Conservation (phyloP, 495 filamentous ascomycete species). For the Tuber brumale region DNA sequence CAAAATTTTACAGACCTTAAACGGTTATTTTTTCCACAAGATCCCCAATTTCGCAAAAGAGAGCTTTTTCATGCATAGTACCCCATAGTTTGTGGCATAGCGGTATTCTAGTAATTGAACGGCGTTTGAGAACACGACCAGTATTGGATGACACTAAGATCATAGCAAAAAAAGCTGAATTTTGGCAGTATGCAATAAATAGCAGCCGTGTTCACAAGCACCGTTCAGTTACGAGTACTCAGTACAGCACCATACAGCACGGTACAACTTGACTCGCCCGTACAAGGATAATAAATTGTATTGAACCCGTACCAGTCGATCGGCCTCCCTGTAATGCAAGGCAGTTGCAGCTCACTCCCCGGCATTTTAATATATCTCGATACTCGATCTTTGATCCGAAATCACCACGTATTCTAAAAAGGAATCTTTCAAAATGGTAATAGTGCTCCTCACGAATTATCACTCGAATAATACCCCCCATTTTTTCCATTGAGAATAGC, state of each 20-base stretch:
- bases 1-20: neutral
- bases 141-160: too few species aligned
- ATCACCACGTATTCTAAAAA: neutral
- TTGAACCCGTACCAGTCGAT: neutral
- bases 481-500: neutral
- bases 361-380: neutral
- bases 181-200: too few species aligned
- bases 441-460: neutral
- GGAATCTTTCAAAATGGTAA: neutral
- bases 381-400: neutral
- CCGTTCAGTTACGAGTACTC: too few species aligned
- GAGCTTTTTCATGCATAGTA: too few species aligned
- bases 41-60: neutral
- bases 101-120: too few species aligned
- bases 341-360: neutral
- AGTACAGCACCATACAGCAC: too few species aligned
- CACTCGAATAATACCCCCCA: neutral
- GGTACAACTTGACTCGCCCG: neutral
- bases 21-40: neutral
- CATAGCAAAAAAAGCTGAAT: too few species aligned
- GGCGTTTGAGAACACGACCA: too few species aligned
- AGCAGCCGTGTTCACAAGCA: too few species aligned
- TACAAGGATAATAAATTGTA: too few species aligned
- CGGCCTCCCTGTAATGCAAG: neutral
- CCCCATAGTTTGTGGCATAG: neutral